Evolutionary conservation across 1,284 basidiomycete species (phyloP).

Genomic region (Trametes versicolor): DNA sequence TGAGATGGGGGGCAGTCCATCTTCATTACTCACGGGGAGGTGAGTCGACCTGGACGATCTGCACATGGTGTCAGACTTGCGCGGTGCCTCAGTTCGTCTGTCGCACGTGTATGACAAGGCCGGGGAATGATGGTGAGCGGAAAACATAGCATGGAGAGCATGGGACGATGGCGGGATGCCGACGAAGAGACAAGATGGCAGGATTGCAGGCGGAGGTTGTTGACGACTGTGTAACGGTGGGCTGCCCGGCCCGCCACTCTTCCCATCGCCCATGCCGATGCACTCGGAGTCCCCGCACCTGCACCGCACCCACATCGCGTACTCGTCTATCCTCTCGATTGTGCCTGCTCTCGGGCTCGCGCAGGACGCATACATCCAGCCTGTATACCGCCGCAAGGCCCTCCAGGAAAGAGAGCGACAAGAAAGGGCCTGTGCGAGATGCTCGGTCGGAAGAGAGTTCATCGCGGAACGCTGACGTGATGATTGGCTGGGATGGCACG

Average conservation of each 20-base stretch:
- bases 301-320: no score
- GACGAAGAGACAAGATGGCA: no score
- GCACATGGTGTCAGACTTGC: no score
- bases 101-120: no score
- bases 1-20: no score
- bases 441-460: not conserved
- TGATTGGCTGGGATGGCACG: conserved; percentile 11
- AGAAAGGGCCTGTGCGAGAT: not conserved
- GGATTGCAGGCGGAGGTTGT: not conserved
- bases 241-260: not conserved
- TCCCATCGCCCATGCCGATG: conserved; percentile 2
- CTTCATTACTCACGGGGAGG: no score
- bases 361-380: not conserved
- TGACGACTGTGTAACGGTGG: conserved; percentile 11
- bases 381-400: not conserved
- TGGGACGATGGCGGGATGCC: not conserved
- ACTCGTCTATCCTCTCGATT: no score
- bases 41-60: no score
- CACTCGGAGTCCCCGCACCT: not conserved
- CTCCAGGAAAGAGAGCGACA: not conserved
- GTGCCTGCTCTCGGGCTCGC: not conserved
- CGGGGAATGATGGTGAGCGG: no score
- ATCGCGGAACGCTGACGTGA: conserved; percentile 30
- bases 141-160: no score
- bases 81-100: no score